phyloP scores from a whole-genome alignment of 495 filamentous ascomycete genomes.

The Aspergillus hancockii region DNA sequence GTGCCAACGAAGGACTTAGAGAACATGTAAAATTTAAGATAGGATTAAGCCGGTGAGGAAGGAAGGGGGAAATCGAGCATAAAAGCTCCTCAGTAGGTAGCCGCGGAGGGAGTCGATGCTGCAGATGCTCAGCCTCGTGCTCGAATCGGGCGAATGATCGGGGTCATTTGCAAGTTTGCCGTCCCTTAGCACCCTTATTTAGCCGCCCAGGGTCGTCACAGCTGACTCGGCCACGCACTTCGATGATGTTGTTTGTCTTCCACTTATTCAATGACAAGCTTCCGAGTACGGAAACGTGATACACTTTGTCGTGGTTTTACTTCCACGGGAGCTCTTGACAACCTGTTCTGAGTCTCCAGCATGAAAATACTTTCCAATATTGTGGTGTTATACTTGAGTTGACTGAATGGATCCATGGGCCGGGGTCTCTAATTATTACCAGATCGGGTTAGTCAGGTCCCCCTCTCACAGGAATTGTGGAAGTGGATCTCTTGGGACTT shows the following conservation, averaged over 20 bases:
- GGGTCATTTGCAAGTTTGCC: slow-evolving; percentile 4
- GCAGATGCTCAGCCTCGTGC: slow-evolving; percentile 11
- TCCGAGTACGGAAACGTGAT: background rate
- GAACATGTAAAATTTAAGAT: background rate
- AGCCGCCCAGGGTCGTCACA: background rate
- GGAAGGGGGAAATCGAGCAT: background rate
- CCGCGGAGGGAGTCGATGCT: background rate
- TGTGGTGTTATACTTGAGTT: too few relatives aligned
- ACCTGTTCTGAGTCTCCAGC: too few relatives aligned
- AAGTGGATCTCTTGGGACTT: background rate
- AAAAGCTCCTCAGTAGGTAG: background rate
- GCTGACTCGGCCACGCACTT: background rate
- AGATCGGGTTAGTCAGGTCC: background rate
- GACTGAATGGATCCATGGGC: too few relatives aligned
- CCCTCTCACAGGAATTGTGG: background rate
- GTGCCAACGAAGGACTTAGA: background rate
- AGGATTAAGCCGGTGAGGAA: background rate
- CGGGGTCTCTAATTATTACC: background rate
- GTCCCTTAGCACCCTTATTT: background rate
- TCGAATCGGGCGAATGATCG: slow-evolving; percentile 6
- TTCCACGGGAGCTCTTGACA: background rate
- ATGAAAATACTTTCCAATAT: too few relatives aligned
- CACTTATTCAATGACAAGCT: background rate
- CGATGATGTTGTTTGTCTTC: background rate
- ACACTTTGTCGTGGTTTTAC: background rate